A percentile compares a stretch with the other conserved stretches of the same genome.
Evolutionary conservation across 768 basidiomycete genomes (phyloP).

Genomic region (Hericium coralloides): DNA sequence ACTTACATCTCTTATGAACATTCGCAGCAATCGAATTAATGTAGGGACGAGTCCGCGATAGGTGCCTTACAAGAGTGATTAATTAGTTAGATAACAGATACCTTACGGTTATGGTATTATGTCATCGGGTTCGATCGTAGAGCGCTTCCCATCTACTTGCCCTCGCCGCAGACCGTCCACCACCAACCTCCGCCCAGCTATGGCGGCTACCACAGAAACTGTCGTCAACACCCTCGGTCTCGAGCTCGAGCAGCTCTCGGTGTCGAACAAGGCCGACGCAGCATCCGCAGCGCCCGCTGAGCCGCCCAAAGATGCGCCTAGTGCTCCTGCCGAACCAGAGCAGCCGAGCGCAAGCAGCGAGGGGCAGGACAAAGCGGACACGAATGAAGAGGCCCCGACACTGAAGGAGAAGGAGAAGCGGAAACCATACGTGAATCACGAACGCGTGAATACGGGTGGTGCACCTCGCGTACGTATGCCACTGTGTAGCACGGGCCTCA

Average conservation of each 20-base stretch:
- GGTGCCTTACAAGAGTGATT: too few species aligned
- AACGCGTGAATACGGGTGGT: conserved; percentile 80
- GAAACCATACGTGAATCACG: conserved; percentile 72
- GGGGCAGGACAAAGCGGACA: conserved; percentile 12
- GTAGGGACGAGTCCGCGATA: too few species aligned
- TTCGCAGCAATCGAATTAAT: too few species aligned
- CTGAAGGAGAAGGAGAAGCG: conserved; percentile 33
- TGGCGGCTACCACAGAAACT: conserved; percentile 19
- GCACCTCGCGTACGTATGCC: conserved; percentile 47
- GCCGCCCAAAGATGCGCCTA: not conserved
- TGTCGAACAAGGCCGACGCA: conserved; percentile 22
- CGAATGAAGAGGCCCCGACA: conserved; percentile 16
- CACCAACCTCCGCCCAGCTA: too few species aligned
- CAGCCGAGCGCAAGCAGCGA: not conserved
- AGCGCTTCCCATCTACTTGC: conserved; percentile 10
- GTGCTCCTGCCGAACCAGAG: conserved; percentile 1
- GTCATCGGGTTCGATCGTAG: too few species aligned
- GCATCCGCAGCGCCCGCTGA: conserved; percentile 4
- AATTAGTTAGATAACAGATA: too few species aligned
- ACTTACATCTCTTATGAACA: too few species aligned
- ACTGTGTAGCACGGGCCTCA: not conserved
- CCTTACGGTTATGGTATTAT: too few species aligned
- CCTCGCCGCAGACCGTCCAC: too few species aligned
- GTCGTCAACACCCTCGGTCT: conserved; percentile 62
- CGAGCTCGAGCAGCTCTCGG: conserved; percentile 45